These are phyloP conservation scores for Cystobasidium tubakii DNA, from an alignment of 768 basidiomycete genomes.

Conservation along the genomic window DNA sequence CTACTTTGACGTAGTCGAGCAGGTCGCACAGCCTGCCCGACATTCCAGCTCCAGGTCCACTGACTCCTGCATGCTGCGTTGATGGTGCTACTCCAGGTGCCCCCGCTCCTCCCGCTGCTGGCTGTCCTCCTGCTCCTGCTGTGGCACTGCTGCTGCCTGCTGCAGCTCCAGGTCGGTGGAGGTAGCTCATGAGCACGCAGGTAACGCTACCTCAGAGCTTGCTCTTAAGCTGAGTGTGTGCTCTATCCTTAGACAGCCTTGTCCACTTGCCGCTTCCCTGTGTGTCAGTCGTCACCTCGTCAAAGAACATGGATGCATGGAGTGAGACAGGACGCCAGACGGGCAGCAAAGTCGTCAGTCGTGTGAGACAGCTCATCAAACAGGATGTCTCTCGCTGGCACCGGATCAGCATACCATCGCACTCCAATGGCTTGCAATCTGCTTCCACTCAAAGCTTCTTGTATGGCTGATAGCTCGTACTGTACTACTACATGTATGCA, in stretches of 20 bases:
- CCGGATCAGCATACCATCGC: too few species aligned
- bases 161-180: constrained; percentile 3
- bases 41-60: constrained; percentile 9
- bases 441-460: neutral
- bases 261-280: too few species aligned
- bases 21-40: constrained; percentile 54
- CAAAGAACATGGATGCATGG: neutral
- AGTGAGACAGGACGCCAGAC: neutral
- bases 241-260: too few species aligned
- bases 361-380: neutral
- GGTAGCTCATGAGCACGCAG: constrained; percentile 8
- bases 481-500: neutral
- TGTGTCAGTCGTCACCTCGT: neutral
- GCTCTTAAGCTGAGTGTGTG: too few species aligned
- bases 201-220: neutral
- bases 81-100: neutral
- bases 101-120: neutral
- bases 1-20: constrained; percentile 72
- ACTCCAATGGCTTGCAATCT: too few species aligned
- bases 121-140: constrained; percentile 6
- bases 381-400: neutral
- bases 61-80: neutral
- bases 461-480: neutral
- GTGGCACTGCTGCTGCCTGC: neutral
- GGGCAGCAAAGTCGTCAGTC: neutral